Base-by-base conservation (phyloP, 257 asterid species). In the Plantago ovata region DNA sequence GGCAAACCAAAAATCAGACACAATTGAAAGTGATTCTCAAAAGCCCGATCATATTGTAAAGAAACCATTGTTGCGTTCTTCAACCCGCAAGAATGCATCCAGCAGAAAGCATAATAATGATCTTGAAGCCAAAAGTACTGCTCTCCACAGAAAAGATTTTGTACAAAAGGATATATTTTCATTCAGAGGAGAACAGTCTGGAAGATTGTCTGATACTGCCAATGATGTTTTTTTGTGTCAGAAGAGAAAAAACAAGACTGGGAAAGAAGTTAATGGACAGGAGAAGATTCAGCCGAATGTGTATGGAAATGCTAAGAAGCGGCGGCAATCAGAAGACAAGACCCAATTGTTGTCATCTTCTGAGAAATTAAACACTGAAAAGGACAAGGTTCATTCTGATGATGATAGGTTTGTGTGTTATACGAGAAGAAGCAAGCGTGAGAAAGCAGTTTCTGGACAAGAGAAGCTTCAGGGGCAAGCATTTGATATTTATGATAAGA, bases 11-110 rank as follows among this genome's bases (percentile, higher is more conserved):
- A 76, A 64, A 66, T 85, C 92, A 9, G 98, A 91, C 63, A 77
- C 94, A 47, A 87, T 87, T 69, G 96, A 87, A 81, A 81, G 79
- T 67, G 90, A 85, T 76, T 81, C 98, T 21, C 80, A 85, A 60
- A 68, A 58, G 57, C 68, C 65, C 42, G 66, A 56, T 23, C 75
- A 67, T 9, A 58, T 50, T 63, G 53, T 44, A 53, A 65, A 73
- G 63, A 83, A 83, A 79, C 86, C 82, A 40, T 1, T 60, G 66
- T 81, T 84, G 65, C 83, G 76, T 45, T 75, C 84, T 68, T 71
- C 75, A 65, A 33, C 74, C 59, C 61, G 68, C 61, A 83, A 71
- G 72, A 81, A 69, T 72, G 69, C 74, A 72, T 63, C 74, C 63
- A 66, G 69, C 54, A 76, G 47, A 76, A 66, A 58, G 62, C 70